Conservation (phyloP, 306 rosid species). For the Sphenostylis stenocarpa region DNA sequence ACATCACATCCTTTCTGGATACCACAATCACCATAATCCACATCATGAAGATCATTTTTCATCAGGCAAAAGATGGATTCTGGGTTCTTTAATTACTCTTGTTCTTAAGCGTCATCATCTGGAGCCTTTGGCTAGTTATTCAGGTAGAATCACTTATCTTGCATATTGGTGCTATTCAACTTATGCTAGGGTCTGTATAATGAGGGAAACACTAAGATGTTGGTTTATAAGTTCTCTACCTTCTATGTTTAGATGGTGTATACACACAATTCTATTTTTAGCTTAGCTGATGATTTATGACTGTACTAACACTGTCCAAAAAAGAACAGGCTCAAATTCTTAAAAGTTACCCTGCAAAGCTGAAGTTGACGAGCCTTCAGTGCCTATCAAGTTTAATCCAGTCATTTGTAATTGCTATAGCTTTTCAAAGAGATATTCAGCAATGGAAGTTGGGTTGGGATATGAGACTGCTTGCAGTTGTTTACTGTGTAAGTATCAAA, state of each 20-base stretch:
- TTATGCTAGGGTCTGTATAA: not conserved
- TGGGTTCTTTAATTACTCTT: conserved; percentile 56
- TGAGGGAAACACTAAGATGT: not conserved
- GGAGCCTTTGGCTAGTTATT: conserved; percentile 60
- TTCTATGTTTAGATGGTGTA: not conserved
- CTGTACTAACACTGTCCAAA: not conserved
- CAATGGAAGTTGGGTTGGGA: conserved; percentile 65
- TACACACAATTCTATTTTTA: not conserved
- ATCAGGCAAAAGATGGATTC: conserved; percentile 46
- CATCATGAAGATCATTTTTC: conserved; percentile 37
- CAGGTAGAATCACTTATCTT: conserved; percentile 44
- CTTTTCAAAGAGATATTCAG: conserved; percentile 51
- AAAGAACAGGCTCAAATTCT: conserved; percentile 49
- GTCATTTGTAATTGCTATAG: conserved; percentile 53
- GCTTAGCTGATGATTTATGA: not conserved
- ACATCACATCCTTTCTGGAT: conserved; percentile 19
- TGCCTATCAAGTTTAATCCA: conserved; percentile 50
- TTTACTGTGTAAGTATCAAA: conserved; percentile 47
- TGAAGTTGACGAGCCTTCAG: conserved; percentile 44
- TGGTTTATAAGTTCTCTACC: not conserved
- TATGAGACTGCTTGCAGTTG: conserved; percentile 39
- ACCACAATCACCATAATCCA: conserved; percentile 12
- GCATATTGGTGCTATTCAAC: conserved; percentile 5
- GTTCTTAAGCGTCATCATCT: conserved; percentile 33
- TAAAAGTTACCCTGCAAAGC: conserved; percentile 50